Conservation (phyloP, 1,139 yeast genomes). For the Debaryomyces fabryi region DNA sequence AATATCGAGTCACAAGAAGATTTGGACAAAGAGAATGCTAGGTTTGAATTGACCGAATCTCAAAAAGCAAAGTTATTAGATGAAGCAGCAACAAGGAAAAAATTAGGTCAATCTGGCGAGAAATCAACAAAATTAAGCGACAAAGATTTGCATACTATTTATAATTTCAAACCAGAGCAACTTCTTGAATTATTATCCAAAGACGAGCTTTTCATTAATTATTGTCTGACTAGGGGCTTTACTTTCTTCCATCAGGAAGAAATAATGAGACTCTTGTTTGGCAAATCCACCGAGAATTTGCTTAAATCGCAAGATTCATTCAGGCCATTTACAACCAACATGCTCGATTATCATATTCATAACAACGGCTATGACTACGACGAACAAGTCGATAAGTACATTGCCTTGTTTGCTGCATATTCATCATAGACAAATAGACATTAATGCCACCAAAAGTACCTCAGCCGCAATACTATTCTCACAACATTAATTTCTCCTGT, state of each 20-base stretch:
- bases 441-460: background rate
- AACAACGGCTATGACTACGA: conserved; percentile 31
- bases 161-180: conserved; percentile 26
- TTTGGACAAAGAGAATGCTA: conserved; percentile 2
- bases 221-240: conserved; percentile 29
- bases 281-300: conserved; percentile 31
- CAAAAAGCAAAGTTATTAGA: conserved; percentile 12
- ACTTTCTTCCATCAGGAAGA: conserved; percentile 43
- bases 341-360: conserved; percentile 33
- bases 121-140: conserved; percentile 17
- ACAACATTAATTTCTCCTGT: background rate
- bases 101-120: conserved; percentile 12
- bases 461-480: background rate
- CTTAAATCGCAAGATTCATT: conserved; percentile 13
- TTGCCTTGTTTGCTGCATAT: conserved; percentile 19
- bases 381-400: conserved; percentile 24
- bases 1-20: conserved; percentile 7
- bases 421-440: background rate
- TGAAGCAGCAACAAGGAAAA: conserved; percentile 19
- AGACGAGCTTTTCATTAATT: conserved; percentile 39
- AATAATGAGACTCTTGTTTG: conserved; percentile 33
- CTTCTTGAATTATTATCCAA: conserved; percentile 31
- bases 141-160: conserved; percentile 23
- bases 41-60: conserved; percentile 4
- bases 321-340: conserved; percentile 14